Evolutionary conservation across 345 rosid species (phyloP), one percentile per base, ranked within the genome.

Genomic region (Lagerstroemia speciosa): DNA sequence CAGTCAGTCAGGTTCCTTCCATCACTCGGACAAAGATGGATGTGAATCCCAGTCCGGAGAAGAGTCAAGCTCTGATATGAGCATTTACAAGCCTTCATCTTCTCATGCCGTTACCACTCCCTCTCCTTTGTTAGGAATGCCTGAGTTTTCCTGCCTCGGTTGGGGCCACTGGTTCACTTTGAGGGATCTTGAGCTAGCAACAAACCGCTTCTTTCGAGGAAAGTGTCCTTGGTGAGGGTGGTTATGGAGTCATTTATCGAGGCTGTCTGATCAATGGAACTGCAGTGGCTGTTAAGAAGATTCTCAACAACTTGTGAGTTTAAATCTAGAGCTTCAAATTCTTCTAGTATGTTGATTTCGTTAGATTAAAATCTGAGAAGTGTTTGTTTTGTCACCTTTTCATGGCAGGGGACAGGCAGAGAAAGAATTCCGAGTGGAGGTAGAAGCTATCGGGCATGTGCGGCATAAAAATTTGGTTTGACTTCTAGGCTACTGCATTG

Each of bases 141-240:
- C 96, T 19, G 90, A 89, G 71, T 87, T 89, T 76, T 89, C 96
- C 29, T 89, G 87, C 57, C 74, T 89, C 72, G 96, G 92, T 31
- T 89, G 96, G 96, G 96, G 96, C 69, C 96, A 89, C 74, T 89
- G 96, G 96, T 89, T 89, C 75, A 89, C 96, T 0, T 64, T 89
- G 78, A 84, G 90, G 76, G 96, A 89, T 75, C 92, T 89, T 43
- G 92, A 89, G 73, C 84, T 79, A 29, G 96, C 96, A 17, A 89
- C 96, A 26, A 87, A 79, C 70, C 66, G 90, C 41, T 89, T 89
- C 79, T n/a, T 87, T 92, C 0, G 87, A 81, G 78, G 96, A 89
- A 40, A 87, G 84, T 65, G 73, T 89, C 67, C 78, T 89, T 62
- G 96, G 96, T 24, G 96, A 89, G 79, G 92, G 96, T 62, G 96